These are phyloP conservation scores for Camellia oleifera DNA, from an alignment of 179 eudicot genomes.

Conservation along the genomic window DNA sequence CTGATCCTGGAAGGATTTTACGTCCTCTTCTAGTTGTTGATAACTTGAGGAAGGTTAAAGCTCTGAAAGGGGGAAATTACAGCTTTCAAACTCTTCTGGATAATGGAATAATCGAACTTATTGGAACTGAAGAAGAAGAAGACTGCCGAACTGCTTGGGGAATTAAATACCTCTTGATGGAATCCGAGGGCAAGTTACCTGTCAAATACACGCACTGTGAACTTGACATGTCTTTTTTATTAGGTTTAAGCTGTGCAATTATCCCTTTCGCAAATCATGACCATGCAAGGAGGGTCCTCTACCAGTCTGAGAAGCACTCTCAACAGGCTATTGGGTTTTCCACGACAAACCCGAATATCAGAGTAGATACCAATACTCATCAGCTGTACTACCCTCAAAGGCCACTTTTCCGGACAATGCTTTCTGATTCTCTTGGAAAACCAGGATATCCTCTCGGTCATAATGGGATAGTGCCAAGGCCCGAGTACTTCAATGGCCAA, in stretches of 20 bases:
- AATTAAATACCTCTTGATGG: constrained; percentile 50
- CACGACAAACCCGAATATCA: constrained; percentile 66
- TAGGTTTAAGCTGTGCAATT: constrained; percentile 86
- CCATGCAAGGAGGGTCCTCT: constrained; percentile 83
- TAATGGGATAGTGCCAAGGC: constrained; percentile 46
- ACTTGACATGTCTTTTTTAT: constrained; percentile 72
- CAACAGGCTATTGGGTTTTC: constrained; percentile 87
- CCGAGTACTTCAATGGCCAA: constrained; percentile 79
- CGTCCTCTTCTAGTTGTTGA: constrained; percentile 83
- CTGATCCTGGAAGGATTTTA: constrained; percentile 81
- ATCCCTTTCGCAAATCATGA: constrained; percentile 87
- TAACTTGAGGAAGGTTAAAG: constrained; percentile 54
- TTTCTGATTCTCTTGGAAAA: constrained; percentile 76
- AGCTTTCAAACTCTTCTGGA: constrained; percentile 63
- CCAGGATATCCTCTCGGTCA: constrained; percentile 35
- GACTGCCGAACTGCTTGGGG: constrained; percentile 90
- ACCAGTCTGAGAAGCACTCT: constrained; percentile 84
- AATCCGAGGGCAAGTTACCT: constrained; percentile 35
- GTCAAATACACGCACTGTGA: constrained; percentile 78
- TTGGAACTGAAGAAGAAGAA: constrained; percentile 88
- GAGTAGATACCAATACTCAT: constrained; percentile 76
- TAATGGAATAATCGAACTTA: constrained; percentile 68
- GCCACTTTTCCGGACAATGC: constrained; percentile 70
- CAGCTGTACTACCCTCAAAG: constrained; percentile 82
- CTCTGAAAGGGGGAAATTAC: constrained; percentile 54